A percentile compares a stretch with the other conserved stretches of the same genome.
Conservation (phyloP, 306 rosid genomes). For the Purshia tridentata region DNA sequence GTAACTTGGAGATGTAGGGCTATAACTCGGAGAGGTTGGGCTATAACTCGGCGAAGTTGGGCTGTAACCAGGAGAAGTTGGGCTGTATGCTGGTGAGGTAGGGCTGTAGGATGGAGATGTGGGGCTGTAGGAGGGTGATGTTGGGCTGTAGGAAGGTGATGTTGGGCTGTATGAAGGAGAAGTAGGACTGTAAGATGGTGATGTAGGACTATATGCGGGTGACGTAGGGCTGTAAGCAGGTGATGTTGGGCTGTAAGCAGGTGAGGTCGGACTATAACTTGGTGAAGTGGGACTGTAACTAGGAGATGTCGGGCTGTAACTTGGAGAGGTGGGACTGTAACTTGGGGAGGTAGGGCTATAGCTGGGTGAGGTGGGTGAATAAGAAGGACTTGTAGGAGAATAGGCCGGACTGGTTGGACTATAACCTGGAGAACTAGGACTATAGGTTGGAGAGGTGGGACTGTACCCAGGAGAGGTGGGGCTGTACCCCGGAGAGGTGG, state of each 20-base stretch:
- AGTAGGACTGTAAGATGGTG: constrained; percentile 60
- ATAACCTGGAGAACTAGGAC: constrained; percentile 97
- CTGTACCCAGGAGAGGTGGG: constrained; percentile 96
- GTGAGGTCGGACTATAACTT: constrained; percentile 72
- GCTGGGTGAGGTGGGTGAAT: constrained; percentile 83
- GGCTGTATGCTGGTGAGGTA: constrained; percentile 74
- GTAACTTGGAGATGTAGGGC: constrained; percentile 90
- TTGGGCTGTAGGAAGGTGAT: constrained; percentile 76
- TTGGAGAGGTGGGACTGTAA: constrained; percentile 87
- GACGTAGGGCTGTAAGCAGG: constrained; percentile 87
- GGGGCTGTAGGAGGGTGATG: constrained; percentile 83
- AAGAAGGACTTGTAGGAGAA: constrained; percentile 95
- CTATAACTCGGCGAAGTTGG: constrained; percentile 69
- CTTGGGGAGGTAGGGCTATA: constrained; percentile 83
- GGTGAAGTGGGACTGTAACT: constrained; percentile 77
- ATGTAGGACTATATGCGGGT: constrained; percentile 77
- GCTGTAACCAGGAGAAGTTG: constrained; percentile 63
- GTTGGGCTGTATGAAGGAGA: constrained; percentile 72
- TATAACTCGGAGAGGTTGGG: constrained; percentile 72
- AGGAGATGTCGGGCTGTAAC: constrained; percentile 71
- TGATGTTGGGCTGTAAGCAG: constrained; percentile 76
- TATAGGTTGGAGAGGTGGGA: constrained; percentile 93
- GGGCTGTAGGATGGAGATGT: constrained; percentile 86
- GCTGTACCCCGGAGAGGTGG: constrained; percentile 92
- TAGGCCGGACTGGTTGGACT: constrained; percentile 98